Conservation (phyloP, 1,139 yeast species). For the Geotrichum klebahnii region DNA sequence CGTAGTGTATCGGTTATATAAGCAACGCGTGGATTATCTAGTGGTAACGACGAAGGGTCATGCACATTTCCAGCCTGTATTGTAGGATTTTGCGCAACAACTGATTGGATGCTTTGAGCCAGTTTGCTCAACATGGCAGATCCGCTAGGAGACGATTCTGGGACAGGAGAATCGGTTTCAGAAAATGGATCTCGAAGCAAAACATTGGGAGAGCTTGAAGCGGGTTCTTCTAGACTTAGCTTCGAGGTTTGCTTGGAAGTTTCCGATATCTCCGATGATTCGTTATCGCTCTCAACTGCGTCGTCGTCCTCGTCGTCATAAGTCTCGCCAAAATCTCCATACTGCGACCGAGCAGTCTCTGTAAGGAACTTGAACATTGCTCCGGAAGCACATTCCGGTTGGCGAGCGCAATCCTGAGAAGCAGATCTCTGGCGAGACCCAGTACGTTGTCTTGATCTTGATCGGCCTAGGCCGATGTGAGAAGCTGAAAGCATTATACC, state of each 20-base stretch:
- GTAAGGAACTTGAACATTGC: constrained; percentile 17
- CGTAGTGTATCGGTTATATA: constrained; percentile 32
- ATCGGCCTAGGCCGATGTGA: not conserved
- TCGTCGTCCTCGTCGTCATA: constrained; percentile 24
- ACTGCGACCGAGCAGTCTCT: constrained; percentile 13
- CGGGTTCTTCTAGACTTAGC: too few relatives aligned
- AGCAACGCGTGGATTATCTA: constrained; percentile 26
- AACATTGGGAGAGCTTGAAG: too few relatives aligned
- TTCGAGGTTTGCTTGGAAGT: too few relatives aligned
- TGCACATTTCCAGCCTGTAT: not conserved
- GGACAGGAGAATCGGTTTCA: not conserved
- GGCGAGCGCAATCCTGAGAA: constrained; percentile 18
- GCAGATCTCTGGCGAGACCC: constrained; percentile 8
- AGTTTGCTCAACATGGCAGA: constrained; percentile 3
- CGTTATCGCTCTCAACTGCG: constrained; percentile 12
- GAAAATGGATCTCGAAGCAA: too few relatives aligned
- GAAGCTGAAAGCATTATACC: constrained; percentile 5
- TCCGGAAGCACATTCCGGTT: constrained; percentile 7
- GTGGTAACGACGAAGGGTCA: too few relatives aligned
- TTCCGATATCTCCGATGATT: not conserved
- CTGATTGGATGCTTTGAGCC: constrained; percentile 20
- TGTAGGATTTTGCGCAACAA: constrained; percentile 2
- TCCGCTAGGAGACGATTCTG: not conserved
- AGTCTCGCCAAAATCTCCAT: constrained; percentile 21
- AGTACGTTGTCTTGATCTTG: not conserved